A percentile compares a stretch with the other conserved stretches of the same genome.
Conservation (phyloP, 768 basidiomycete species). For the Leccinum boreale region DNA sequence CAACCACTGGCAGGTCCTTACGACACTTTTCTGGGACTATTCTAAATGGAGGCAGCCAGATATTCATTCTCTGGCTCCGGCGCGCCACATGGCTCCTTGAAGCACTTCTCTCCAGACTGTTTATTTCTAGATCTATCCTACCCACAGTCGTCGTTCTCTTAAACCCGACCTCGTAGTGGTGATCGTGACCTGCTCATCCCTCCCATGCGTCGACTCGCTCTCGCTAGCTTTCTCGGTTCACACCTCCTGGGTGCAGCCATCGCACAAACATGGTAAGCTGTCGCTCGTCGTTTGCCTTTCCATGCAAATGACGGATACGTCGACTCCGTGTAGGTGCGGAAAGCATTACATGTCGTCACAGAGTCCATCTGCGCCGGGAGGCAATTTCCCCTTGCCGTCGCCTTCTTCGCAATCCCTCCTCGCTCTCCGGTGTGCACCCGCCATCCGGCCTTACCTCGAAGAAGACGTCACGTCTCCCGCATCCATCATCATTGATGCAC, state of each 20-base stretch:
- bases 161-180: neutral
- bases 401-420: slow-evolving; percentile 43
- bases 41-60: no score
- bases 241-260: slow-evolving; percentile 13
- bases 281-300: neutral
- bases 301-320: neutral
- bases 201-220: slow-evolving; percentile 12
- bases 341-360: slow-evolving; percentile 51
- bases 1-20: no score
- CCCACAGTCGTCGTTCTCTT: neutral
- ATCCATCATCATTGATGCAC: slow-evolving; percentile 51
- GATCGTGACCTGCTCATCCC: neutral
- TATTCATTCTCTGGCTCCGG: no score
- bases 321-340: slow-evolving; percentile 43
- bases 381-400: slow-evolving; percentile 43
- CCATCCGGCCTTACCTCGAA: slow-evolving; percentile 57
- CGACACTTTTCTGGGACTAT: no score
- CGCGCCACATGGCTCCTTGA: neutral
- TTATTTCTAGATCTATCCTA: neutral
- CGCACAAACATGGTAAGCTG: slow-evolving; percentile 31
- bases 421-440: slow-evolving; percentile 56
- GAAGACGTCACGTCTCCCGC: slow-evolving; percentile 45
- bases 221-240: slow-evolving; percentile 6
- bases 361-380: slow-evolving; percentile 45
- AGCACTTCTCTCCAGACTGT: neutral